Conservation (phyloP, 331 rosid species). For the Pyracantha coccinea region DNA sequence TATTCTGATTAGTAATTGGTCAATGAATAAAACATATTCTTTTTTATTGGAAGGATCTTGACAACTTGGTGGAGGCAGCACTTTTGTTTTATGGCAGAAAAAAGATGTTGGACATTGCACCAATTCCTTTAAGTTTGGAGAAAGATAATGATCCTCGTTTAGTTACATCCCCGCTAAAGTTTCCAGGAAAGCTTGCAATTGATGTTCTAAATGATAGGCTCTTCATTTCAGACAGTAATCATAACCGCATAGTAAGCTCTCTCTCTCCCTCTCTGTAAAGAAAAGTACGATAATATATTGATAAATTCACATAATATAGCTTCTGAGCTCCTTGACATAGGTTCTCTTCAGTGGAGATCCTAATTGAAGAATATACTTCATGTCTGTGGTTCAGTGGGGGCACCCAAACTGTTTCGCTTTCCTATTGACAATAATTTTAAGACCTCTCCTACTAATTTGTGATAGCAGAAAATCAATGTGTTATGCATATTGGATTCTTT, state of each 20-base stretch:
- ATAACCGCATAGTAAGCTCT: slow-evolving; percentile 76
- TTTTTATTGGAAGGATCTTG: slow-evolving; percentile 63
- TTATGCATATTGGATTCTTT: neutral
- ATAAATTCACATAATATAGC: neutral
- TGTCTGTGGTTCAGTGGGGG: neutral
- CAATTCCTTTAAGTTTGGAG: slow-evolving; percentile 67
- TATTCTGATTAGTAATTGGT: neutral
- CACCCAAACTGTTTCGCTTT: neutral
- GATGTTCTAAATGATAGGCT: slow-evolving; percentile 88
- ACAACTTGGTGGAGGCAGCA: slow-evolving; percentile 90
- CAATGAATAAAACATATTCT: neutral
- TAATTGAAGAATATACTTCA: neutral
- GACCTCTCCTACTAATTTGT: neutral
- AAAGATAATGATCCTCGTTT: slow-evolving; percentile 88
- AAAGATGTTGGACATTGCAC: slow-evolving; percentile 58
- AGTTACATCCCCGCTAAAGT: slow-evolving; percentile 77
- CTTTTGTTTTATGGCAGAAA: slow-evolving; percentile 70
- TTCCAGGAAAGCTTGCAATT: slow-evolving; percentile 92
- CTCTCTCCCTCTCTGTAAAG: neutral
- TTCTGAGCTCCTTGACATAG: neutral
- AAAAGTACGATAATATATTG: neutral
- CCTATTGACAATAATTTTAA: neutral
- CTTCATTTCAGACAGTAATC: slow-evolving; percentile 97
- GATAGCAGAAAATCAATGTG: neutral
- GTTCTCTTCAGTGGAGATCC: neutral